Percentiles rank a stretch among this genome's conserved stretches.
phyloP scores from a whole-genome alignment of 1,284 basidiomycete species.

The Cystobasidium pallidum region DNA sequence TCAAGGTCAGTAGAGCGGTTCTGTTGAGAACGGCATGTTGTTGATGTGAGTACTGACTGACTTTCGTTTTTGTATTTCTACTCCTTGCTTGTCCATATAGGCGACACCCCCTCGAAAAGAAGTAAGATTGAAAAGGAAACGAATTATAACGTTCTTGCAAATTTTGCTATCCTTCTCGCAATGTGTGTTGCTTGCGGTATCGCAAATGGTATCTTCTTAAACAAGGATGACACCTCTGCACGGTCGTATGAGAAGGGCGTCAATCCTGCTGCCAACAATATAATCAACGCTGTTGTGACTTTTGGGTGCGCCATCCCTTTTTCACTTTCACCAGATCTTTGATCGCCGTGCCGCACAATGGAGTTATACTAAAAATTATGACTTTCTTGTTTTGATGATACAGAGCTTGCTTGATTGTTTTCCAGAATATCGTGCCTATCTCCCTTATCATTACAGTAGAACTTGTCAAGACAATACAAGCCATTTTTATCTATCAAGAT shows the following conservation, averaged over 20 bases:
- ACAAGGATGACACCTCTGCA: constrained; percentile 68
- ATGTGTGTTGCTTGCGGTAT: constrained; percentile 76
- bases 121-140: constrained; percentile 97
- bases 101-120: constrained; percentile 70
- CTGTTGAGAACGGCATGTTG: no score
- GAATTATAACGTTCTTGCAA: constrained; percentile 97
- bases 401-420: constrained; percentile 75
- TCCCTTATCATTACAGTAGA: constrained; percentile 97
- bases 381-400: no score
- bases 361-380: no score
- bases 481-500: constrained; percentile 93
- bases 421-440: constrained; percentile 97
- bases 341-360: no score
- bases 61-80: no score
- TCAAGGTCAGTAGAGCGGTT: constrained; percentile 46
- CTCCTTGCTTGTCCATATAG: no score
- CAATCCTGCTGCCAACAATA: constrained; percentile 66
- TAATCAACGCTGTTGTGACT: constrained; percentile 81
- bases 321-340: constrained; percentile 1
- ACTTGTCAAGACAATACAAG: constrained; percentile 96
- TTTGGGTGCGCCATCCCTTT: constrained; percentile 74
- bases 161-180: constrained; percentile 76
- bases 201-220: constrained; percentile 73
- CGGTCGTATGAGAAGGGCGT: constrained; percentile 71
- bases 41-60: not conserved